Percentiles rank a stretch among this genome's conserved stretches.
Evolutionary conservation across 2,329 filamentous ascomycete genomes (phyloP).

Genomic region (Didymella lethalis): DNA sequence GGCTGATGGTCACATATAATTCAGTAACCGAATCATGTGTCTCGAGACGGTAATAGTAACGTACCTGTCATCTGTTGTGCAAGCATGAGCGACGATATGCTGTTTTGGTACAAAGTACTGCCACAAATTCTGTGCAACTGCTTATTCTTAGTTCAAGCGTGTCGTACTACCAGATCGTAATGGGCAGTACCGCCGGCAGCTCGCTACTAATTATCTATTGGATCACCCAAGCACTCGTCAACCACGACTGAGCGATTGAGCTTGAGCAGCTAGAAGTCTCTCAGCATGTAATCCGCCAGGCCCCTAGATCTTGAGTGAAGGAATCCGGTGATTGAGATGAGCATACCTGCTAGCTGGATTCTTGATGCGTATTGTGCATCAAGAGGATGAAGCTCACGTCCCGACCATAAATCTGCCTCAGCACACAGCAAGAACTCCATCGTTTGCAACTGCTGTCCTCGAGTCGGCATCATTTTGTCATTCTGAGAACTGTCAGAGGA

Average conservation of each 20-base stretch:
- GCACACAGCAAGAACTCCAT: background rate
- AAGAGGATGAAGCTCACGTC: background rate
- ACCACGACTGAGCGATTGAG: background rate
- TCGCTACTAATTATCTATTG: background rate
- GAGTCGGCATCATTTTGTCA: background rate
- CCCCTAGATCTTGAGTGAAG: background rate
- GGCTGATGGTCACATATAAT: background rate
- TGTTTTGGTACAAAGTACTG: background rate
- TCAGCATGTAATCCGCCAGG: background rate
- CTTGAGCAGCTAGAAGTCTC: background rate
- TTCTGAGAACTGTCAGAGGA: background rate
- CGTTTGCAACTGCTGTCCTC: background rate
- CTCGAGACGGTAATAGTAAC: background rate
- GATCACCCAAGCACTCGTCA: background rate
- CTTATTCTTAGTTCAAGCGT: background rate
- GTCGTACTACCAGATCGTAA: background rate
- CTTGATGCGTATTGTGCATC: background rate
- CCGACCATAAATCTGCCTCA: background rate
- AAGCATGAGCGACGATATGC: background rate
- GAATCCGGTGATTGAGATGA: background rate
- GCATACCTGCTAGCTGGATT: background rate
- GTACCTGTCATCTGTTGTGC: background rate
- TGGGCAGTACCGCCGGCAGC: background rate
- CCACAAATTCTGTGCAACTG: background rate
- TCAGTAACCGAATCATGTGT: background rate